Percentiles rank a stretch among this genome's conserved stretches.
Conservation (phyloP, 129 eudicot genomes). For the Flaveria brownii region DNA sequence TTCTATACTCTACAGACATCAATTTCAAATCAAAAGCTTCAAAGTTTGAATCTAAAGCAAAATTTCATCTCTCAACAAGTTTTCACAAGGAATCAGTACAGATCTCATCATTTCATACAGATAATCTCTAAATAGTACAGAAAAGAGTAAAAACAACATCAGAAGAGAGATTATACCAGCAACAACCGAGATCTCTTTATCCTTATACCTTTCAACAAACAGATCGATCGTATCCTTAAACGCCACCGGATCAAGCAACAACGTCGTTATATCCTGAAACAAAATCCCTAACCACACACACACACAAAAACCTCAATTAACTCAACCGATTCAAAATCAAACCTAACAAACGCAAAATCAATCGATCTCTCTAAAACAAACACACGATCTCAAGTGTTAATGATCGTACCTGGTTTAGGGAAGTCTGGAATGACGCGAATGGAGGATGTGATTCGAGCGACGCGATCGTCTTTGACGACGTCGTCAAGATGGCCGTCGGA, state of each 20-base stretch:
- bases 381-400: background rate
- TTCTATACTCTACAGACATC: background rate
- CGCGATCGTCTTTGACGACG: slow-evolving; percentile 41
- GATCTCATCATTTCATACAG: background rate
- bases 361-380: background rate
- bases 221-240: slow-evolving; percentile 91
- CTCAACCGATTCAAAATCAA: background rate
- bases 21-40: background rate
- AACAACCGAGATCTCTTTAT: slow-evolving; percentile 1
- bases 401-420: slow-evolving; percentile 63
- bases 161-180: slow-evolving; percentile 5
- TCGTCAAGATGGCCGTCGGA: background rate
- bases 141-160: background rate
- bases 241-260: slow-evolving; percentile 83
- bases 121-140: background rate
- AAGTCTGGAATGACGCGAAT: slow-evolving; percentile 87
- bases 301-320: background rate
- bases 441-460: slow-evolving; percentile 52
- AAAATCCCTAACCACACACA: slow-evolving; percentile 53
- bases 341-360: background rate
- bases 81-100: background rate
- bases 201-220: slow-evolving; percentile 84
- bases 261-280: slow-evolving; percentile 94
- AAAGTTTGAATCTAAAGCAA: background rate
- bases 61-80: background rate